Base-by-base conservation (phyloP, 768 basidiomycete species). In the Roridomyces roridus region DNA sequence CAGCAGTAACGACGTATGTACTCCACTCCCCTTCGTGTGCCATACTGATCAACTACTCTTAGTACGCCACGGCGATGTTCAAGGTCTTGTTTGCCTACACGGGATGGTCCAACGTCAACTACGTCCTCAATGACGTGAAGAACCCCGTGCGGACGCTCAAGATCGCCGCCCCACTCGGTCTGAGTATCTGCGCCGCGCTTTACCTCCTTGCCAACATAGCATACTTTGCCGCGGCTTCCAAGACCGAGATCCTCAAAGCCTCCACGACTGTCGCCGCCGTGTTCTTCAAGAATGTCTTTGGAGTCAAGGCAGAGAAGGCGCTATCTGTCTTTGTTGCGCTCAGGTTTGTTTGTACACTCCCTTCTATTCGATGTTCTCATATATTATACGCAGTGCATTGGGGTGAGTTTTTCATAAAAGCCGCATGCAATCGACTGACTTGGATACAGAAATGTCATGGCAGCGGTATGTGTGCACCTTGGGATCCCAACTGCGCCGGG, bases 61-160 rank as follows among this genome's bases (percentile, higher is more conserved):
- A 85, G 84, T 87, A 85, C 51, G 85, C 83, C 1, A 83, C 84
- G 0, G 85, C 83, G 3, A 84, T 77, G 0, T 84, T 83, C 77
- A 85, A 86, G 57, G 82, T 86, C 23, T 69, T 86, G 31, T 68
- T 71, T 40, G 68, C 72, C 7, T 71, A 73, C 50, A 31, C 48
- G 1, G 59, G 60, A 43, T 62, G 55, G 56, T 80, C 80, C 2
- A 81, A 79, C 41, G 79, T 81, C 23, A 85, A 85, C 62, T 83
- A 83, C 49, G 85, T 86, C 6, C 68, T 86, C 53, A 85, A 85
- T 68, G 83, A 86, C 10, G 83, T 87, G 48, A 80, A 79, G 58
- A 72, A 85, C 60, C 85, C 85, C 0, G 75, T 85, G 2, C 77
- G 82, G 40, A 87, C 85, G 8, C 78, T 87, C 48, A 84, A 83